Evolutionary conservation across 371 early-diverging fungal genomes (phyloP).

Genomic region (Chytridium lagenaria): DNA sequence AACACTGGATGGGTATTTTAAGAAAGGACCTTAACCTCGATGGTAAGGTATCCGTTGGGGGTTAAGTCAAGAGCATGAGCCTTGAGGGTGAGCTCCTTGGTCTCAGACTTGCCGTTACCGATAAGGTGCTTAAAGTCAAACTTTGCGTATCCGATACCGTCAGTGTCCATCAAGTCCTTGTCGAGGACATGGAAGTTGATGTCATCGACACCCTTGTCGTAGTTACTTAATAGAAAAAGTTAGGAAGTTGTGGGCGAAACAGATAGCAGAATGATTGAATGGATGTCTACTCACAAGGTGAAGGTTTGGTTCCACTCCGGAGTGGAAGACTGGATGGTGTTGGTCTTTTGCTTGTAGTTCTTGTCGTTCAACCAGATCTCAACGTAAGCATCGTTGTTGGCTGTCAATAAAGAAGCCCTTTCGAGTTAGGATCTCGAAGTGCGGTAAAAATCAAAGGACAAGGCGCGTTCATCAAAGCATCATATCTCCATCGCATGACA

Average conservation of each 20-base stretch:
- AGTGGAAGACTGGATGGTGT: slow-evolving; percentile 1
- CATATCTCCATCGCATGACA: background rate
- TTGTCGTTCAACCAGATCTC: slow-evolving; percentile 16
- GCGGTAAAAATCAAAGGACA: background rate
- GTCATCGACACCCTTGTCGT: background rate
- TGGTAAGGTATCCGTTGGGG: slow-evolving; percentile 21
- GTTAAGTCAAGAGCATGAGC: slow-evolving; percentile 8
- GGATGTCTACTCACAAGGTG: slow-evolving; percentile 4
- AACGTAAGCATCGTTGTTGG: slow-evolving; percentile 23
- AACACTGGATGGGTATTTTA: too few relatives aligned
- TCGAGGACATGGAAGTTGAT: slow-evolving; percentile 18
- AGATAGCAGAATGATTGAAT: too few relatives aligned
- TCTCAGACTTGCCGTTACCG: slow-evolving; percentile 12
- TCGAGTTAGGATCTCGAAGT: background rate
- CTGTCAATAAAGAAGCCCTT: background rate
- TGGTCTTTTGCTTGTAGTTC: slow-evolving; percentile 22
- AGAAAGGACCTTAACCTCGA: background rate
- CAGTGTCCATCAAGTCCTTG: slow-evolving; percentile 19
- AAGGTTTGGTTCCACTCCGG: slow-evolving; percentile 25
- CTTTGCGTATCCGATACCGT: slow-evolving; percentile 17
- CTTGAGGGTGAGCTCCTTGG: slow-evolving; percentile 19
- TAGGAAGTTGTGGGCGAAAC: background rate
- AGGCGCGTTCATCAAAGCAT: background rate
- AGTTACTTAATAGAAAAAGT: slow-evolving; percentile 1
- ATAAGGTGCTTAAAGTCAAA: slow-evolving; percentile 16